Conservation (phyloP, 768 basidiomycete species). For the Panellus pusillus region DNA sequence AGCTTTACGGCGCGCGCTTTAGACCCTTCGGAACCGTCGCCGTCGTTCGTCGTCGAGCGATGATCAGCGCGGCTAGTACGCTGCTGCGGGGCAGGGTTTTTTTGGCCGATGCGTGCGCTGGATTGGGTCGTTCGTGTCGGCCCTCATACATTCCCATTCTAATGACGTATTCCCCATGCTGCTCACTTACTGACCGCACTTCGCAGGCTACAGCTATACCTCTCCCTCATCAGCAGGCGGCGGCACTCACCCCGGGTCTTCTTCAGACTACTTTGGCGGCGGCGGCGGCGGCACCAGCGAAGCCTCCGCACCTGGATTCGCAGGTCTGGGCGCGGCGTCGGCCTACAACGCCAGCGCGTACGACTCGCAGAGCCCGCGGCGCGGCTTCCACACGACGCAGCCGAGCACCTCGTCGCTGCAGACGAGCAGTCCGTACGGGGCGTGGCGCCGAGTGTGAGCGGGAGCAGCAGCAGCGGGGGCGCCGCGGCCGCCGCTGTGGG, state of each 20-base stretch:
- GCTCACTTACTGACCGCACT: background rate
- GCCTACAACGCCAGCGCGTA: background rate
- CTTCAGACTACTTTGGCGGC: constrained; percentile 5
- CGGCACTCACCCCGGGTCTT: background rate
- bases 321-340: constrained; percentile 7
- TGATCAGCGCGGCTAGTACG: too few species aligned
- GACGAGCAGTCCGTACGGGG: background rate
- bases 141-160: too few species aligned
- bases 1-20: too few species aligned
- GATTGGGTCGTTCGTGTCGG: too few species aligned
- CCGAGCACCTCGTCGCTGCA: background rate
- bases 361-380: too few species aligned
- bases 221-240: background rate
- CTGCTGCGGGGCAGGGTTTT: too few species aligned
- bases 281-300: constrained; percentile 3
- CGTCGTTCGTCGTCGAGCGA: too few species aligned
- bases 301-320: constrained; percentile 1
- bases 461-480: background rate
- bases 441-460: background rate
- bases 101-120: too few species aligned
- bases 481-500: too few species aligned
- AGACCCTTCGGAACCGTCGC: too few species aligned
- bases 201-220: constrained; percentile 3
- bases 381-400: too few species aligned
- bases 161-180: too few species aligned